These are phyloP conservation scores for Parachlorella kessleri DNA, from an alignment of 139 green algal species.

Conservation along the genomic window DNA sequence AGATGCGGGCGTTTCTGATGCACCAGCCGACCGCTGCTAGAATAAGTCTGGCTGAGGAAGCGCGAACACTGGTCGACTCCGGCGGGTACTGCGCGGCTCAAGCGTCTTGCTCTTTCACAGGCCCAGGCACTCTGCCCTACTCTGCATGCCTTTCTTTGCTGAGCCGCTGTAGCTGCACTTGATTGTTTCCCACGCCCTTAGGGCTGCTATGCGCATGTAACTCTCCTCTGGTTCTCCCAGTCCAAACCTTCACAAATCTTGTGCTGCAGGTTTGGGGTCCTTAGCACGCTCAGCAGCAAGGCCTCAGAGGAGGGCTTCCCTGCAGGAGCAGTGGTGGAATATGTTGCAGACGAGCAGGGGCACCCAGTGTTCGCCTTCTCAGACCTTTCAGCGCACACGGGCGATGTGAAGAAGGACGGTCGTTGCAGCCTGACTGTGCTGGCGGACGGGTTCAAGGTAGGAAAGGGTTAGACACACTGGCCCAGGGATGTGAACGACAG, in stretches of 20 bases:
- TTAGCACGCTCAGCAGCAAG: constrained; percentile 56
- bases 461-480: background rate
- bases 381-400: constrained; percentile 62
- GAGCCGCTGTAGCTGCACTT: background rate
- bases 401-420: constrained; percentile 59
- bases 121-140: background rate
- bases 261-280: constrained; percentile 52
- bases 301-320: constrained; percentile 51
- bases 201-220: background rate
- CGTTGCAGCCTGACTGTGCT: constrained; percentile 62
- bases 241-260: background rate
- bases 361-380: constrained; percentile 63
- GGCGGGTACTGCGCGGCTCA: no score
- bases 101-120: background rate
- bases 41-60: constrained; percentile 61
- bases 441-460: constrained; percentile 43
- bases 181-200: background rate
- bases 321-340: constrained; percentile 70
- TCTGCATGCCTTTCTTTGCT: no score
- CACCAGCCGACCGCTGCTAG: constrained; percentile 53
- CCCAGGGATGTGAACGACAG: background rate
- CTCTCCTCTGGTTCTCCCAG: background rate
- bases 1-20: constrained; percentile 37
- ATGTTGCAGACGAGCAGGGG: constrained; percentile 48
- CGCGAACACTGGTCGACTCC: constrained; percentile 63